These are phyloP conservation scores for Pseudoneurospora amorphoporcata DNA, from an alignment of 495 filamentous ascomycete species.

Conservation along the genomic window DNA sequence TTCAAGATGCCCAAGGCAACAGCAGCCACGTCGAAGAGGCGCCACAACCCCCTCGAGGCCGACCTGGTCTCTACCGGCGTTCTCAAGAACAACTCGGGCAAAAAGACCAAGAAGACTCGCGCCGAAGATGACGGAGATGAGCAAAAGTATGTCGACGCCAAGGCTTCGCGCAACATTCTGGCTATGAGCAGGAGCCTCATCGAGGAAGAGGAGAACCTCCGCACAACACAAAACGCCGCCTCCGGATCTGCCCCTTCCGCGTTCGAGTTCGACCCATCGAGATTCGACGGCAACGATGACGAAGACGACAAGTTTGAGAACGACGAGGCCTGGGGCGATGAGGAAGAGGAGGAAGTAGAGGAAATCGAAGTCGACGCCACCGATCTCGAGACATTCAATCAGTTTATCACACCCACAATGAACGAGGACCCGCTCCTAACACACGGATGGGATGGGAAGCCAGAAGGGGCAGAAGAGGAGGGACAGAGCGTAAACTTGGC, in stretches of 20 bases:
- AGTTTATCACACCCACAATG: conserved; percentile 59
- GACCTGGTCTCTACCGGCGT: conserved; percentile 58
- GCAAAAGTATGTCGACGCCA: conserved; percentile 70
- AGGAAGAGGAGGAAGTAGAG: conserved; percentile 69
- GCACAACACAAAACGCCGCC: conserved; percentile 5
- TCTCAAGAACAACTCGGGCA: conserved; percentile 40
- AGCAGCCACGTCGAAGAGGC: conserved; percentile 29
- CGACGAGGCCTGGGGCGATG: conserved; percentile 53
- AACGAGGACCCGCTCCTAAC: conserved; percentile 43
- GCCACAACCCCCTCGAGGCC: conserved; percentile 65
- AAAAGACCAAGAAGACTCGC: conserved; percentile 45
- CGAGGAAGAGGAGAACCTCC: conserved; percentile 50
- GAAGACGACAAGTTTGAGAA: conserved; percentile 36
- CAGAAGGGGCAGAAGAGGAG: conserved; percentile 35
- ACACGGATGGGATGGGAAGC: conserved; percentile 35
- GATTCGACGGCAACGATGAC: conserved; percentile 21
- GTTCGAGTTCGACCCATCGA: conserved; percentile 35
- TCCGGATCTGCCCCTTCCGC: conserved; percentile 18
- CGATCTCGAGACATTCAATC: conserved; percentile 83
- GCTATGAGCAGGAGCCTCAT: conserved; percentile 73
- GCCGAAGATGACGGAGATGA: conserved; percentile 50
- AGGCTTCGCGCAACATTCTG: conserved; percentile 77
- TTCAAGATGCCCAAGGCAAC: conserved; percentile 42
- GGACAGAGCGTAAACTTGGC: conserved; percentile 68
- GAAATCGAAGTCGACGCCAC: conserved; percentile 80